A percentile compares a stretch with the other conserved stretches of the same genome.
phyloP scores from a whole-genome alignment of 148 eudicot genomes.

The Simmondsia chinensis region DNA sequence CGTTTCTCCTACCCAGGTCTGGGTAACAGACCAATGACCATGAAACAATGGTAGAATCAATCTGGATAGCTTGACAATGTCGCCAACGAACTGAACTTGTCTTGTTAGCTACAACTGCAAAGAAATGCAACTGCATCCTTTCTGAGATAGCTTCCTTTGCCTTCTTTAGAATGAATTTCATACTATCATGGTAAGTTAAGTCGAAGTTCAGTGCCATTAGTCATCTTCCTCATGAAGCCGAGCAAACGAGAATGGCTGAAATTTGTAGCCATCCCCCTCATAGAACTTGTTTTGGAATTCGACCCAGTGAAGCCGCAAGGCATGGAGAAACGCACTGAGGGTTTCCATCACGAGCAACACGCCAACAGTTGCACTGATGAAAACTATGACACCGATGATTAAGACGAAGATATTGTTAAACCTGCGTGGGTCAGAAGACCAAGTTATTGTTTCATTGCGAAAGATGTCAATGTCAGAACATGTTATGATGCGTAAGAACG shows the following conservation, averaged over 20 bases:
- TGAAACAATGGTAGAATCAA: no score
- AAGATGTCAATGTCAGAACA: background rate
- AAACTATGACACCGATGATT: slow-evolving; percentile 29
- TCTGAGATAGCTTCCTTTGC: no score
- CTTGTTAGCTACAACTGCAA: no score
- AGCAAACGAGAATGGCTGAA: slow-evolving; percentile 36
- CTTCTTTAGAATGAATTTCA: slow-evolving; percentile 3
- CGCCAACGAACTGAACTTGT: no score
- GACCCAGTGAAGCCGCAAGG: slow-evolving; percentile 51
- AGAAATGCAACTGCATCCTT: no score
- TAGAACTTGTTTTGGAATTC: slow-evolving; percentile 50
- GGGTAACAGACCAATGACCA: no score
- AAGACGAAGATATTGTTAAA: slow-evolving; percentile 33
- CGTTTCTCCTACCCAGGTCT: no score
- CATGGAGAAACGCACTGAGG: slow-evolving; percentile 50
- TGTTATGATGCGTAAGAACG: background rate
- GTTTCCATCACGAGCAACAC: slow-evolving; percentile 51
- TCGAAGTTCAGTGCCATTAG: slow-evolving; percentile 8
- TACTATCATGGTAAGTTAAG: no score
- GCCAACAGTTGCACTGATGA: slow-evolving; percentile 37
- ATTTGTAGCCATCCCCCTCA: slow-evolving; percentile 52
- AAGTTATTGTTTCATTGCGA: slow-evolving; percentile 1
- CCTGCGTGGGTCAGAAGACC: slow-evolving; percentile 12
- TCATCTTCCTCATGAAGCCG: slow-evolving; percentile 24
- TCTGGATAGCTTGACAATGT: no score